Evolutionary conservation across 768 basidiomycete genomes (phyloP).

Genomic region (Russula earlei): DNA sequence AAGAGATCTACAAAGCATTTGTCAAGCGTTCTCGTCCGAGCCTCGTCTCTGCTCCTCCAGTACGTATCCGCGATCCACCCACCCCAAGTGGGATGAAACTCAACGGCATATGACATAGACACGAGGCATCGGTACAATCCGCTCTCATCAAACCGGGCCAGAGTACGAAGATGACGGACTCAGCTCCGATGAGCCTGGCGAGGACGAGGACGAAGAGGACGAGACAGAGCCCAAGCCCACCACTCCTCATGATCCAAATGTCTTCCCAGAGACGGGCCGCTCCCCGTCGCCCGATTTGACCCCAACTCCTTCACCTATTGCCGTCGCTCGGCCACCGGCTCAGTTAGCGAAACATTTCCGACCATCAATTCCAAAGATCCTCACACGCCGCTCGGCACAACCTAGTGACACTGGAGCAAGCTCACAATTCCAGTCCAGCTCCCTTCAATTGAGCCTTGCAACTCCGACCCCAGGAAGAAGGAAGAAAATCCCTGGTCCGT

Average conservation of each 20-base stretch:
- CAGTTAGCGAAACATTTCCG: slow-evolving; percentile 24
- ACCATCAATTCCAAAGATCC: slow-evolving; percentile 28
- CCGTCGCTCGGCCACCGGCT: slow-evolving; percentile 22
- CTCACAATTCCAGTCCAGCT: not conserved
- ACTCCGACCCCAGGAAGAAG: slow-evolving; percentile 26
- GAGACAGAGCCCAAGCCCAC: slow-evolving; percentile 22
- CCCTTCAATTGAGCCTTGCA: slow-evolving; percentile 17
- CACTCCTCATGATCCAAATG: not conserved
- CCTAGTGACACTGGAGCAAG: slow-evolving; percentile 23
- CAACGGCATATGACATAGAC: slow-evolving; percentile 38
- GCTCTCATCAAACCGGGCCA: slow-evolving; percentile 46
- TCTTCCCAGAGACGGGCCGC: not conserved
- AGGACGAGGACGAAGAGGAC: slow-evolving; percentile 30
- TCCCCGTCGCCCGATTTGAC: slow-evolving; percentile 5
- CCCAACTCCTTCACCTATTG: slow-evolving; percentile 10
- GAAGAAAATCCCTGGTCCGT: slow-evolving; percentile 34
- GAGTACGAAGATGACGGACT: slow-evolving; percentile 70
- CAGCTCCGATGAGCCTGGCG: slow-evolving; percentile 43
- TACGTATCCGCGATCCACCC: slow-evolving; percentile 26
- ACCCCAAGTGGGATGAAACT: not conserved
- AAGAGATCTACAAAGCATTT: slow-evolving; percentile 55
- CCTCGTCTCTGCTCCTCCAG: slow-evolving; percentile 70
- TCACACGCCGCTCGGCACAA: slow-evolving; percentile 28
- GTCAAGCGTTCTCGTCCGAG: slow-evolving; percentile 54
- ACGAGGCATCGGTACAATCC: slow-evolving; percentile 77